A percentile compares a stretch with the other conserved stretches of the same genome.
Evolutionary conservation across 805 yeast species (phyloP).

Genomic region (Suhomyces vadensis): DNA sequence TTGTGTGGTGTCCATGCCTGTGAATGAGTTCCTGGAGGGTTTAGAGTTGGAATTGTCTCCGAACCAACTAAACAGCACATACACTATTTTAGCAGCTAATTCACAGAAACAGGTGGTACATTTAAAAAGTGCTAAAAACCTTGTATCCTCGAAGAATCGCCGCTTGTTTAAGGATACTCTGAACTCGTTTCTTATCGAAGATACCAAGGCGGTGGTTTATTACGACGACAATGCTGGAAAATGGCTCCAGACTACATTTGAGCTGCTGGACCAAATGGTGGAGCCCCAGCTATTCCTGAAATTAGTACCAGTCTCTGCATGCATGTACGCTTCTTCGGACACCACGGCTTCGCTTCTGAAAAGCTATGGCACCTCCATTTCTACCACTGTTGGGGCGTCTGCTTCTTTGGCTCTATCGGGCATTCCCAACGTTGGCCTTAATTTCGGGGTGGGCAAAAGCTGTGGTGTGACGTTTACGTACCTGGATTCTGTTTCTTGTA

Average conservation of each 20-base stretch:
- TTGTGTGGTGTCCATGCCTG: too few relatives aligned
- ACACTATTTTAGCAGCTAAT: too few relatives aligned
- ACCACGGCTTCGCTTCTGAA: constrained; percentile 3
- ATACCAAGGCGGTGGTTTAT: constrained; percentile 4
- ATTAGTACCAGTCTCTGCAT: constrained; percentile 12
- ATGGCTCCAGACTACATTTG: constrained; percentile 2
- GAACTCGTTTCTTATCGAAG: background rate
- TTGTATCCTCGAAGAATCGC: background rate
- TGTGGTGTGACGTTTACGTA: background rate
- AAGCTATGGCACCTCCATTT: background rate
- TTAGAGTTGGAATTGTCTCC: too few relatives aligned
- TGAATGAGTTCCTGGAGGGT: too few relatives aligned
- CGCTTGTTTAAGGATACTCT: background rate
- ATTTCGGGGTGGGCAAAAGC: background rate
- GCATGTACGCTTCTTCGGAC: constrained; percentile 6
- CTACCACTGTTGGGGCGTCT: background rate
- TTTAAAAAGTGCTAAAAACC: background rate
- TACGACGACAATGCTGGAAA: background rate
- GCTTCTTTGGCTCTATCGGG: background rate
- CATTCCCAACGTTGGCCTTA: background rate
- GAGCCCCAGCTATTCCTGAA: background rate
- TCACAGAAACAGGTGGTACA: too few relatives aligned
- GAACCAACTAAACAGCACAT: too few relatives aligned
- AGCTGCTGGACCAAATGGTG: background rate
- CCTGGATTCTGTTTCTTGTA: constrained; percentile 7